Percentiles rank a stretch among this genome's conserved stretches.
Conservation (phyloP, 345 rosid genomes). For the Psidium friedrichsthalianum region DNA sequence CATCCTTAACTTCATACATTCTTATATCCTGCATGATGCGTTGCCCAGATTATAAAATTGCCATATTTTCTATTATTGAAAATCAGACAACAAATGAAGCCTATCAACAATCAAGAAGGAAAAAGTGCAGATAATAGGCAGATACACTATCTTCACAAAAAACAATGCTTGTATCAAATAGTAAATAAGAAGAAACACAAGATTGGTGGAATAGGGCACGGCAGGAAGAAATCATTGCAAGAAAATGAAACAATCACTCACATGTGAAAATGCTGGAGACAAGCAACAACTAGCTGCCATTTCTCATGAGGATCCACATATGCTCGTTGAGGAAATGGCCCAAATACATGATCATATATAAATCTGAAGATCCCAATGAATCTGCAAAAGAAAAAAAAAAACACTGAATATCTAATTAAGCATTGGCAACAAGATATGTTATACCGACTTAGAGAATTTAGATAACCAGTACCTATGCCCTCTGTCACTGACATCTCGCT, state of each 20-base stretch:
- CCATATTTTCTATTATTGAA: background rate
- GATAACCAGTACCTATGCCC: slow-evolving; percentile 61
- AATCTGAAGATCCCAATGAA: slow-evolving; percentile 89
- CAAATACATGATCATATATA: slow-evolving; percentile 81
- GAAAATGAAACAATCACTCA: slow-evolving; percentile 17
- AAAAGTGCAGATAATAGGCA: background rate
- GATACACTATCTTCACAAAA: background rate
- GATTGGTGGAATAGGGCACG: background rate
- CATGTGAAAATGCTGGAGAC: slow-evolving; percentile 96
- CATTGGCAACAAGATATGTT: background rate
- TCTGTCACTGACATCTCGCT: slow-evolving; percentile 74
- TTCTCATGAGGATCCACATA: slow-evolving; percentile 90
- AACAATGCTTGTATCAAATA: background rate
- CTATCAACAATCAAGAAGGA: background rate
- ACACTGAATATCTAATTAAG: background rate
- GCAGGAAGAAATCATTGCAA: background rate
- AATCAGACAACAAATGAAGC: background rate
- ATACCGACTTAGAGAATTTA: background rate
- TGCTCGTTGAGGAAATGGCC: slow-evolving; percentile 90
- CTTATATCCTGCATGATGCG: slow-evolving; percentile 48
- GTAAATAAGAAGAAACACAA: background rate
- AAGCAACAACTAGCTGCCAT: slow-evolving; percentile 87
- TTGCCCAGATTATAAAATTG: background rate
- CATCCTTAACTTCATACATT: slow-evolving; percentile 75
- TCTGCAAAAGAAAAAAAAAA: slow-evolving; percentile 32